phyloP scores from a whole-genome alignment of 2,329 filamentous ascomycete genomes.

The Chalara sp. region DNA sequence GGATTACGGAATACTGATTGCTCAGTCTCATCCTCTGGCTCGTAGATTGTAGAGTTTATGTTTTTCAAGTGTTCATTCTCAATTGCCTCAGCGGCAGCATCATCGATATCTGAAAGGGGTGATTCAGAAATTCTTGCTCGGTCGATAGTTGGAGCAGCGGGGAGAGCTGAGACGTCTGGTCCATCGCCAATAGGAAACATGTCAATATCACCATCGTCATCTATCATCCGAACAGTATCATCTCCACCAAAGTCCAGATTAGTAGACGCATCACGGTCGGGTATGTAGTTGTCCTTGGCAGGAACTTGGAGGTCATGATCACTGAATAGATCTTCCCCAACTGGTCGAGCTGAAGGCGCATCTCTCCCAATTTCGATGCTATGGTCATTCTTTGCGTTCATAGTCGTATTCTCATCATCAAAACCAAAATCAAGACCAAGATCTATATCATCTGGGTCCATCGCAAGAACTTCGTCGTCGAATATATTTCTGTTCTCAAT shows the following conservation, averaged over 20 bases:
- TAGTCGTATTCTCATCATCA: constrained; percentile 31
- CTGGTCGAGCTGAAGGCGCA: constrained; percentile 58
- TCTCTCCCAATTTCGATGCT: constrained; percentile 90
- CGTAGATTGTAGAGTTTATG: constrained; percentile 49
- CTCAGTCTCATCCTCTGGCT: constrained; percentile 47
- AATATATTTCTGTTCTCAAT: constrained; percentile 32
- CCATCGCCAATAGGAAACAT: constrained; percentile 58
- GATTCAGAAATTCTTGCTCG: constrained; percentile 62
- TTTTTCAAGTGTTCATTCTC: constrained; percentile 43
- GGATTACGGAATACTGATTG: constrained; percentile 57
- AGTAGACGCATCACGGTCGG: constrained; percentile 47
- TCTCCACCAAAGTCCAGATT: constrained; percentile 44
- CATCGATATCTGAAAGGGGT: constrained; percentile 63
- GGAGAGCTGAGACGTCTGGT: constrained; percentile 44
- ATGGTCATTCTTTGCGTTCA: constrained; percentile 35
- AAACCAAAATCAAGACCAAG: constrained; percentile 71
- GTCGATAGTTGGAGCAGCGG: constrained; percentile 39
- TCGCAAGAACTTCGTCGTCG: constrained; percentile 48
- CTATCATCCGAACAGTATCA: constrained; percentile 49
- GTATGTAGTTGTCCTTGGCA: constrained; percentile 43
- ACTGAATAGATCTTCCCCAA: constrained; percentile 62
- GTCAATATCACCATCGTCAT: constrained; percentile 56
- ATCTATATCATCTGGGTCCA: constrained; percentile 58
- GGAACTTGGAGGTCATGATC: constrained; percentile 53
- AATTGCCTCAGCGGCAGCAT: constrained; percentile 52